Percentiles rank a stretch among this genome's conserved stretches.
Conservation (phyloP, 208 protist species). For the Wallacemonas sp. region DNA sequence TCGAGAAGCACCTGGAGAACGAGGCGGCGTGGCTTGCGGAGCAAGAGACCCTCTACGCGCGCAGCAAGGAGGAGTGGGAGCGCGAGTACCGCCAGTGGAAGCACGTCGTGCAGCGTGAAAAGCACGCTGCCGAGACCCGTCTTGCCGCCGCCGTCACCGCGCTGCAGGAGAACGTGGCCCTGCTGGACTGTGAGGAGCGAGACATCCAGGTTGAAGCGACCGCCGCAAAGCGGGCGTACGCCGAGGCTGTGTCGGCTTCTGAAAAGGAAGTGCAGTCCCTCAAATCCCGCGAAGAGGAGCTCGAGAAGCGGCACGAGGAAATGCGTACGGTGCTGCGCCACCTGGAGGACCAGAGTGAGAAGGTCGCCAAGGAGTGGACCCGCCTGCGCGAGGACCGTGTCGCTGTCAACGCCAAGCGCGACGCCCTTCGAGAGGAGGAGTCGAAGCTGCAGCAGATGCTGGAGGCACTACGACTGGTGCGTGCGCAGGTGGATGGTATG, state of each 20-base stretch:
- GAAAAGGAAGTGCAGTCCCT: constrained; percentile 47
- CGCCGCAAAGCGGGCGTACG: constrained; percentile 38
- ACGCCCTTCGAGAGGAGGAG: constrained; percentile 50
- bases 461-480: constrained; percentile 43
- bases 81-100: constrained; percentile 75
- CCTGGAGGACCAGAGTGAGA: constrained; percentile 34
- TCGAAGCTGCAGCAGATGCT: constrained; percentile 46
- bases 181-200: constrained; percentile 55
- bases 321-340: constrained; percentile 29
- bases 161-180: constrained; percentile 40
- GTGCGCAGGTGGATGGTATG: constrained; percentile 30
- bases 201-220: constrained; percentile 36
- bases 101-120: constrained; percentile 63
- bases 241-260: constrained; percentile 25
- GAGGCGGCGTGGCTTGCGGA: constrained; percentile 68
- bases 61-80: constrained; percentile 59
- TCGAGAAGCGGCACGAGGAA: constrained; percentile 36
- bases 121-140: constrained; percentile 46
- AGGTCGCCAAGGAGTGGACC: constrained; percentile 32
- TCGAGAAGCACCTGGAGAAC: constrained; percentile 63
- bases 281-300: constrained; percentile 37
- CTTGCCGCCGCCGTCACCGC: constrained; percentile 43
- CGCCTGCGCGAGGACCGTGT: constrained; percentile 38
- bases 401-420: constrained; percentile 28
- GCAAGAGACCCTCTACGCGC: constrained; percentile 48